A percentile compares a stretch with the other conserved stretches of the same genome.
phyloP scores from a whole-genome alignment of 2,329 filamentous ascomycete species.

The Ophiocordyceps camponoti-leonardi region DNA sequence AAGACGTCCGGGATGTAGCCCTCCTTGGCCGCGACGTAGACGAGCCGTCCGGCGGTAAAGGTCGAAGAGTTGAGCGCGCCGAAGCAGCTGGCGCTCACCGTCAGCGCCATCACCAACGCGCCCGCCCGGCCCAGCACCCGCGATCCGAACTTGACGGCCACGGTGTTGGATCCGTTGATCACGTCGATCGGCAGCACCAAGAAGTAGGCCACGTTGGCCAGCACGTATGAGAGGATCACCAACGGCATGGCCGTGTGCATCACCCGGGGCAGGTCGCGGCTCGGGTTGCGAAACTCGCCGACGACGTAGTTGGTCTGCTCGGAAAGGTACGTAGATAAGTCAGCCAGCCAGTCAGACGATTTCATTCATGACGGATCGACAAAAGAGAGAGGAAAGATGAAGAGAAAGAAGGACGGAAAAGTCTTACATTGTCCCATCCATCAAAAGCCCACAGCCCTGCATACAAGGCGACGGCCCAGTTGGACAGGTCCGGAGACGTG shows the following conservation, averaged over 20 bases:
- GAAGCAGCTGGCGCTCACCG: constrained; percentile 84
- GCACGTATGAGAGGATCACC: constrained; percentile 76
- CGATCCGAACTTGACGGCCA: constrained; percentile 85
- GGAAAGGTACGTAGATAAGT: too few relatives aligned
- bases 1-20: constrained; percentile 78
- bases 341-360: too few relatives aligned
- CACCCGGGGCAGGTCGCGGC: constrained; percentile 76
- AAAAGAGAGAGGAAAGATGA: too few relatives aligned
- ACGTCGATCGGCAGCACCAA: constrained; percentile 68
- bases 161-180: constrained; percentile 79
- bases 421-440: constrained; percentile 82
- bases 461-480: constrained; percentile 88
- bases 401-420: too few relatives aligned
- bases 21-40: constrained; percentile 90
- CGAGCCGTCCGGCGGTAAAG: constrained; percentile 80
- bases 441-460: constrained; percentile 96
- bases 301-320: constrained; percentile 87
- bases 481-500: constrained; percentile 62
- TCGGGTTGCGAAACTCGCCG: constrained; percentile 86
- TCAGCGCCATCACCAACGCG: constrained; percentile 67
- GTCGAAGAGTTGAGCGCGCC: constrained; percentile 87
- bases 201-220: constrained; percentile 89
- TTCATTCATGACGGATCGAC: too few relatives aligned
- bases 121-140: constrained; percentile 79
- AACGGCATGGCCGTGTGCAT: constrained; percentile 94